Evolutionary conservation across 176 grass and related monocot species (phyloP), one percentile per base, ranked within the genome.

Genomic region (Carex littledalei): DNA sequence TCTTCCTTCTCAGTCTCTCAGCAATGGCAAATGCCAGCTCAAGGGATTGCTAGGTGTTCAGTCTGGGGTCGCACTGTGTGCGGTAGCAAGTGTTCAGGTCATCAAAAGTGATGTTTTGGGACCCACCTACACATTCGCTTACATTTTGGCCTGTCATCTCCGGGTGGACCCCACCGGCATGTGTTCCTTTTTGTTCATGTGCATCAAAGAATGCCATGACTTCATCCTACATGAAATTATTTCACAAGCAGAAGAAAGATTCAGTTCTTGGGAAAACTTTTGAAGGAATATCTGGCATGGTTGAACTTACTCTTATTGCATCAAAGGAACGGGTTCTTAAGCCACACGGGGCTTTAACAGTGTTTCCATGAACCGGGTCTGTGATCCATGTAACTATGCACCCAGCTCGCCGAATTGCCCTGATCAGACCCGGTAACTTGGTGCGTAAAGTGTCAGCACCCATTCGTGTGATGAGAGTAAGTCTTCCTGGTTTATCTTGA

Each of bases 81-180:
- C 35, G 78, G 73, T 91, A 89, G 66, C 82, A 86, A 34, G 57
- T 74, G 10, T 72, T 77, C 8, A 91, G 82, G 84, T 94, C 89
- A 50, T 91, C 77, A 29, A 88, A 84, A 16, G 89, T 88, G 58
- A 94, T 84, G 13, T 80, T 58, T 35, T 86, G 86, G 24, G 84
- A 84, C 55, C 92, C 89, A 60, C 92, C 92, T 29, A 91, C 88
- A 67, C 92, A 91, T 64, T 94, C 79, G 12, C 85, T 91, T 49
- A 91, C 89, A 10, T 94, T 91, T 83, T 91, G 85, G 60, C 92
- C 87, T 0, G 92, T 91, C 92, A 94, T 91, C 87, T 94, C 89
- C 57, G 91, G 15, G 63, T 94, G 89, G 75, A 94, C 50, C 8
- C 89, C 92, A 70, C 87, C 87, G 1, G 83, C 87, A 84, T 94